Base-by-base conservation (phyloP, 2,329 filamentous ascomycete genomes). In the Xylaria arbuscula region DNA sequence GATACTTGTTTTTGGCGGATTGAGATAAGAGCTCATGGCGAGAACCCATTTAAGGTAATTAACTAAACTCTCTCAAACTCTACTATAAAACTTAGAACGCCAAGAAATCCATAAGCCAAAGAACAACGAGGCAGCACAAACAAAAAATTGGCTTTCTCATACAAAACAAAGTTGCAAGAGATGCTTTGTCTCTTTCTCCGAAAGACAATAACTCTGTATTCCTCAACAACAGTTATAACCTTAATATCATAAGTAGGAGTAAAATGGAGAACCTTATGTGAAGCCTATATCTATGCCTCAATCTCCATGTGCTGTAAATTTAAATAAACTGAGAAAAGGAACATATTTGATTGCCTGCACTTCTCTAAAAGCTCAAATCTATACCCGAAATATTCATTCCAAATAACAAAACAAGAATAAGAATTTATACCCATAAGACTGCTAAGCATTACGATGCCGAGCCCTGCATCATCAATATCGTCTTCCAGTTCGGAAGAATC, bases 401-500 rank as follows among this genome's bases (percentile, higher is more conserved):
- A 45, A 17, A 40, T 22, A 38, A n/a, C n/a, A n/a, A 38, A 38
- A 50, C 22, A 15, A 38, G 34, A 3, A 1, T 22, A n/a, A 15
- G 42, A 15, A 28, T 4, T 7, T 51, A 54, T 15, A 34, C 4
- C 34, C 7, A 19, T 34, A 59, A 2, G 7, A 34, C 11, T 15
- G 22, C 22, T 54, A 55, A 53, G 48, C 51, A 17, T 34, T 17
- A 48, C 3, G 15, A 68, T 70, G 65, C 28, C 24, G 28, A 42
- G 62, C 42, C 38, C 24, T 36, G 0, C 11, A 15, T 70, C 59
- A 28, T 28, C 28, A 6, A 50, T 45, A 22, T 36, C 45, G 10
- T 75, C 73, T 10, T 66, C 68, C 0, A 57, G 60, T 38, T 71
- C 70, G 0, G 47, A 47, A 7, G 60, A 67, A 13, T 70, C 67